Conservation (phyloP, 768 basidiomycete genomes). For the Vararia minispora region DNA sequence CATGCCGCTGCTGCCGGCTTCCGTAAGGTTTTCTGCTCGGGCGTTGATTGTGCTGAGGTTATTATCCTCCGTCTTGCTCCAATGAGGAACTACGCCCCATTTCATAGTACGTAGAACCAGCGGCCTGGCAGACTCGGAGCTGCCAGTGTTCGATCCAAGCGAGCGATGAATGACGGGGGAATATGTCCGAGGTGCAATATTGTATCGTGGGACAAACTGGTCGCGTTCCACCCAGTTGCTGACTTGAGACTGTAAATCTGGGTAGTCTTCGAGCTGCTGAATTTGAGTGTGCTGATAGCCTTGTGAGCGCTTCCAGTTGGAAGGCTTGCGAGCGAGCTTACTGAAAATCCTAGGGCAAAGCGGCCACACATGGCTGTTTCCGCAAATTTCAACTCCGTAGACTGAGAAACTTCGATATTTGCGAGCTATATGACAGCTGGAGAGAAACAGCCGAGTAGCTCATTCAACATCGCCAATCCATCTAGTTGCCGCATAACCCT, state of each 20-base stretch:
- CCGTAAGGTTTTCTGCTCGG: slow-evolving; percentile 67
- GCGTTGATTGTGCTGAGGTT: slow-evolving; percentile 84
- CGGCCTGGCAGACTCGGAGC: slow-evolving; percentile 5
- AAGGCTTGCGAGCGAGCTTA: slow-evolving; percentile 18
- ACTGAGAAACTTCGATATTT: no score
- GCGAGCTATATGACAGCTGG: no score
- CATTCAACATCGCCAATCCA: no score
- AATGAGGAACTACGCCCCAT: slow-evolving; percentile 86
- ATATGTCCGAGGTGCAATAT: slow-evolving; percentile 73
- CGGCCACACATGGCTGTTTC: slow-evolving; percentile 52
- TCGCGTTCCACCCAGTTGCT: slow-evolving; percentile 53
- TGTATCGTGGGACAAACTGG: slow-evolving; percentile 54
- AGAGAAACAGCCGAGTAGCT: no score
- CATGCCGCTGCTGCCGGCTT: slow-evolving; percentile 69
- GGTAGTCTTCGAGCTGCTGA: slow-evolving; percentile 33
- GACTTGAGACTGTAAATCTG: slow-evolving; percentile 24
- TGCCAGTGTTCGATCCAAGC: slow-evolving; percentile 1
- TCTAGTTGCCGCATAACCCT: no score
- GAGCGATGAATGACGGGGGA: slow-evolving; percentile 56
- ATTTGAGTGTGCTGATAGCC: slow-evolving; percentile 5
- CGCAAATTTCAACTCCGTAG: no score
- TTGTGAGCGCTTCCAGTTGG: background rate
- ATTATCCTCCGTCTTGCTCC: slow-evolving; percentile 66
- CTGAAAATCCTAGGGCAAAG: slow-evolving; percentile 41
- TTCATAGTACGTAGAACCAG: slow-evolving; percentile 72